Percentiles rank a stretch among this genome's conserved stretches.
These are phyloP conservation scores for Trichosporon faecale DNA, from an alignment of 1,284 basidiomycete genomes.

Conservation along the genomic window DNA sequence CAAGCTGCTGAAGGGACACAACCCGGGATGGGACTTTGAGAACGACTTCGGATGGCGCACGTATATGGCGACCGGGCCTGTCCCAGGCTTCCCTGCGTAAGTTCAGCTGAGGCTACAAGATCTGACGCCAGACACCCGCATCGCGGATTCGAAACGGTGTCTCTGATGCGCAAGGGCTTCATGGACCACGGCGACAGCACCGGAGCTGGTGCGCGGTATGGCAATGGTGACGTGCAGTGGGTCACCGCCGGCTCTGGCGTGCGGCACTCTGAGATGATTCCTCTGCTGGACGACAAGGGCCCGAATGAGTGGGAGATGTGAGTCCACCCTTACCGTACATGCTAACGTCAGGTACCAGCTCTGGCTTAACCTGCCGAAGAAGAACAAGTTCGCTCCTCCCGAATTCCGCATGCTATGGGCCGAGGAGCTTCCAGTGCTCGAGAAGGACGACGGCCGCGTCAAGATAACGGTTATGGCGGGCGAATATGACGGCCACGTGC, in stretches of 20 bases:
- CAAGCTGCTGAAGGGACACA: constrained; percentile 15
- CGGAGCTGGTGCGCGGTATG: constrained; percentile 23
- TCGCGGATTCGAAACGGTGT: constrained; percentile 22
- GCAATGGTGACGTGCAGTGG: constrained; percentile 83
- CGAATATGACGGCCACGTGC: constrained; percentile 17
- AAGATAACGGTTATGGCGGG: constrained; percentile 20
- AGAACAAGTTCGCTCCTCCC: constrained; percentile 18
- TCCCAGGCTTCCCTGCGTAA: constrained; percentile 20
- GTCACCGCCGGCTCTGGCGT: constrained; percentile 73
- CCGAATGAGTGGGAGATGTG: constrained; percentile 18
- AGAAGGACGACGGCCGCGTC: constrained; percentile 15
- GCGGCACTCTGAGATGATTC: constrained; percentile 75
- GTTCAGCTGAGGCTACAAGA: background rate
- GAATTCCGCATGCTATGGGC: constrained; percentile 24
- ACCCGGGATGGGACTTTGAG: constrained; percentile 19
- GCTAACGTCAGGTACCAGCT: constrained; percentile 18
- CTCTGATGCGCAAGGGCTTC: constrained; percentile 17
- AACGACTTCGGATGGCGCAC: constrained; percentile 22
- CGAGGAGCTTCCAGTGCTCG: constrained; percentile 18
- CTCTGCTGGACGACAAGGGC: constrained; percentile 13
- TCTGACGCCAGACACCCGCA: constrained; percentile 17
- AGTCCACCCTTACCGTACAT: background rate
- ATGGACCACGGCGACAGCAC: constrained; percentile 26
- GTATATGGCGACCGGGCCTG: constrained; percentile 18
- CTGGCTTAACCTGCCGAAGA: constrained; percentile 24